phyloP scores from a whole-genome alignment of 495 filamentous ascomycete genomes.

The Penicillium silybi region DNA sequence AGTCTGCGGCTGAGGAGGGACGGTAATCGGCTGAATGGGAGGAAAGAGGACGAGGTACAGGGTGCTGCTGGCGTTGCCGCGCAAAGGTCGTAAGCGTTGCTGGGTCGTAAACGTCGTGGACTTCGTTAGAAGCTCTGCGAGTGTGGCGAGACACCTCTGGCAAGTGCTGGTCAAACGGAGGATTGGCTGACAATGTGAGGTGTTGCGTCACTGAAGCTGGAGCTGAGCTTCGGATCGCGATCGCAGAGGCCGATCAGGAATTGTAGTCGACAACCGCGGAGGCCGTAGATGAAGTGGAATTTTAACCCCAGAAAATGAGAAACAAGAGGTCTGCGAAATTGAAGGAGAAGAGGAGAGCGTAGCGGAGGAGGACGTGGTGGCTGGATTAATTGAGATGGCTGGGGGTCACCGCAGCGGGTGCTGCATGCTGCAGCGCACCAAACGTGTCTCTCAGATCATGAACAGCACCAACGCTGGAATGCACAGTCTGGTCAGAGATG shows the following conservation, averaged over 20 bases:
- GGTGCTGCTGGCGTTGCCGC: conserved; percentile 59
- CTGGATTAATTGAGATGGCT: conserved; percentile 34
- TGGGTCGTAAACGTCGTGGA: conserved; percentile 57
- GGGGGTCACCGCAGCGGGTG: conserved; percentile 23
- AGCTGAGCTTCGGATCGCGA: conserved; percentile 14
- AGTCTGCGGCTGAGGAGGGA: conserved; percentile 49
- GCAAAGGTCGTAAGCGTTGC: conserved; percentile 46
- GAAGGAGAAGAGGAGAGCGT: conserved; percentile 5
- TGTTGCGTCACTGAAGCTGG: conserved; percentile 8
- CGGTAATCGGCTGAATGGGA: conserved; percentile 36
- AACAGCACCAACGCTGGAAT: conserved; percentile 9
- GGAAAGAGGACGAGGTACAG: conserved; percentile 31
- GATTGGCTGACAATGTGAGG: conserved; percentile 36
- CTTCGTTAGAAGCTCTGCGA: conserved; percentile 49
- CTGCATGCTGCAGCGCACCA: conserved; percentile 28
- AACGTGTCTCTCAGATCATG: conserved; percentile 24
- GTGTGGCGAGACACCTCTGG: conserved; percentile 43
- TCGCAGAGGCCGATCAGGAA: conserved; percentile 4
- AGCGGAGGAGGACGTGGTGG: conserved; percentile 19
- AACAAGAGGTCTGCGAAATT: background rate
- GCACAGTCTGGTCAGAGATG: conserved; percentile 1
- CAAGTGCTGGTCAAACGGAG: conserved; percentile 15
- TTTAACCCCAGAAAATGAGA: conserved; percentile 9
- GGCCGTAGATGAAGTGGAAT: conserved; percentile 1
- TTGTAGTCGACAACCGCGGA: background rate